Evolutionary conservation across 2,329 filamentous ascomycete genomes (phyloP), one percentile per base, ranked within the genome.

Genomic region (Diaporthe batatas): DNA sequence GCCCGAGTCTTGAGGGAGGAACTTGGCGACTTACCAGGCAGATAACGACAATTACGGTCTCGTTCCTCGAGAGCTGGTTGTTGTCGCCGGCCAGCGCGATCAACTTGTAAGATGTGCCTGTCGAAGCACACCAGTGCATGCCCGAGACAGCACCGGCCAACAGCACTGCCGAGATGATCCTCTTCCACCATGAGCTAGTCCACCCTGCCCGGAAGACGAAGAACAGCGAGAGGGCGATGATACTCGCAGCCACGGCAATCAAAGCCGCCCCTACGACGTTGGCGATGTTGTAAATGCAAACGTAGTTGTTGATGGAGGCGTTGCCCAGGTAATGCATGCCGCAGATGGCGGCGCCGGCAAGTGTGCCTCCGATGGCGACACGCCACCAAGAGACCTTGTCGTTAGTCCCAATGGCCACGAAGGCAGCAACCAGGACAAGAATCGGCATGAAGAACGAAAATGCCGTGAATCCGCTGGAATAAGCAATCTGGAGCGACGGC

Each of bases 241-340:
- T 90, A 75, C 92, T 95, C 8, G 93, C 92, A 11, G 89, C 86
- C 4, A 94, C 87, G 6, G 94, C 92, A 75, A 97, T 94, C 58
- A 92, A 80, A 25, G 90, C 90, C 6, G 94, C 90, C 2, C 91
- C 93, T 2, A 92, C 83, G 21, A 97, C 87, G 78, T 91, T 90
- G 29, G 82, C 83, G 18, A 83, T 79, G 4, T 83, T 81, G 76
- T 95, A 95, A 14, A 85, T 82, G 77, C 93, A 91, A 5, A 80
- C 82, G 79, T 96, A 97, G 80, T 97, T 96, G 36, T 87, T 86
- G 74, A 96, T 94, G 44, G 94, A 94, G 42, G 92, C 89, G 79
- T 97, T 95, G n/a, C 94, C 94, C 23, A 96, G 85, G 78, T 96
- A 97, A 80, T 97, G 93, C 94, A 97, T 96, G 42, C 92, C 93